Evolutionary conservation across 1,139 yeast genomes (phyloP).

Genomic region (Suhomyces maxii): DNA sequence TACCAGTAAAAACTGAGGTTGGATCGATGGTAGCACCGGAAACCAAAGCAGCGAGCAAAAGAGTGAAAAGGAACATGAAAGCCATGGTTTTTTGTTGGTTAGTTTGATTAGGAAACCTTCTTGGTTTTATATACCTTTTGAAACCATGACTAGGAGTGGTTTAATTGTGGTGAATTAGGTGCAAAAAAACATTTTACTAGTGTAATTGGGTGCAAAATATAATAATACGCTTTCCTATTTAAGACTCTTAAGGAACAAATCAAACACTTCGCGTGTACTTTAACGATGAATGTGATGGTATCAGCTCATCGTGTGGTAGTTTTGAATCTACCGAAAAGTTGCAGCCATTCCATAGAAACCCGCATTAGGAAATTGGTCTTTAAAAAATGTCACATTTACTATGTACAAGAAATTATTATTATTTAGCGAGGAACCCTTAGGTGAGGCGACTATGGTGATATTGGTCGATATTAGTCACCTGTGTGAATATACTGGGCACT

Average conservation of each 20-base stretch:
- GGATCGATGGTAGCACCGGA: conserved; percentile 4
- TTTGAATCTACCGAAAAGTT: background rate
- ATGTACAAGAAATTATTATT: background rate
- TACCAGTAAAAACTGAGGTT: conserved; percentile 11
- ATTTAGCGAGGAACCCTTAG: too few species aligned
- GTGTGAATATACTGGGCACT: too few species aligned
- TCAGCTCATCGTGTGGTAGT: background rate
- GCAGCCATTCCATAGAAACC: background rate
- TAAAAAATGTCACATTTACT: background rate
- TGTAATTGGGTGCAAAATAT: background rate
- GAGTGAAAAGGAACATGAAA: background rate
- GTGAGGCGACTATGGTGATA: too few species aligned
- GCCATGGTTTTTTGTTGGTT: background rate
- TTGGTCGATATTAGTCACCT: background rate
- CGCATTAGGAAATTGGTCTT: background rate
- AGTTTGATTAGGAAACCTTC: too few species aligned
- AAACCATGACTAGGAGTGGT: too few species aligned
- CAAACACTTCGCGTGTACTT: too few species aligned
- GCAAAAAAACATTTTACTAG: background rate
- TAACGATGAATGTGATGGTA: too few species aligned
- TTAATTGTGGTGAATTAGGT: too few species aligned
- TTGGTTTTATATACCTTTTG: background rate
- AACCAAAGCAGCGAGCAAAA: background rate
- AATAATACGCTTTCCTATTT: background rate
- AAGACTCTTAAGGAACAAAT: too few species aligned